Conservation (phyloP, 441 rosid species). For the Erodium trifolium region DNA sequence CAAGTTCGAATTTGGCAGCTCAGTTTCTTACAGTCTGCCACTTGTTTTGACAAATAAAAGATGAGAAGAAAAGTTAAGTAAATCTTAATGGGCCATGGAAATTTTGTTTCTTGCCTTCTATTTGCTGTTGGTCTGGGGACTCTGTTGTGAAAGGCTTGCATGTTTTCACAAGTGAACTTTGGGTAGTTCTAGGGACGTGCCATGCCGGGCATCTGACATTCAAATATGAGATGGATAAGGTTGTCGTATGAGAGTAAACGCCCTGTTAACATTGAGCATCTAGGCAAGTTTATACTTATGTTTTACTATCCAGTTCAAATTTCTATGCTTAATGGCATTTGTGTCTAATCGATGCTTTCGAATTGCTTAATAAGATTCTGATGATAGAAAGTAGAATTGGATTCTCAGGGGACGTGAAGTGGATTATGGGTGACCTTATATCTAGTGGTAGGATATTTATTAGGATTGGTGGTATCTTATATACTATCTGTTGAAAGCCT, state of each 20-base stretch:
- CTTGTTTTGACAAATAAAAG: neutral
- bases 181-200: neutral
- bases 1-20: neutral
- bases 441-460: neutral
- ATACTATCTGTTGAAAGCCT: neutral
- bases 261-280: neutral
- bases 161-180: neutral
- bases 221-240: neutral
- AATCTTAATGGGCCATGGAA: neutral
- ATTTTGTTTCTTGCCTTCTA: neutral
- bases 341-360: neutral
- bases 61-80: neutral
- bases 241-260: neutral
- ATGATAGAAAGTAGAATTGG: neutral
- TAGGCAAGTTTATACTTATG: neutral
- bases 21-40: neutral
- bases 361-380: neutral
- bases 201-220: neutral
- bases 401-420: neutral
- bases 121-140: neutral
- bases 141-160: neutral
- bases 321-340: neutral
- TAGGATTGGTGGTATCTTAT: neutral
- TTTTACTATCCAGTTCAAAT: neutral
- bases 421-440: neutral